Evolutionary conservation across 148 eudicot species (phyloP), one percentile per base, ranked within the genome.

Genomic region (Bassia scoparia): DNA sequence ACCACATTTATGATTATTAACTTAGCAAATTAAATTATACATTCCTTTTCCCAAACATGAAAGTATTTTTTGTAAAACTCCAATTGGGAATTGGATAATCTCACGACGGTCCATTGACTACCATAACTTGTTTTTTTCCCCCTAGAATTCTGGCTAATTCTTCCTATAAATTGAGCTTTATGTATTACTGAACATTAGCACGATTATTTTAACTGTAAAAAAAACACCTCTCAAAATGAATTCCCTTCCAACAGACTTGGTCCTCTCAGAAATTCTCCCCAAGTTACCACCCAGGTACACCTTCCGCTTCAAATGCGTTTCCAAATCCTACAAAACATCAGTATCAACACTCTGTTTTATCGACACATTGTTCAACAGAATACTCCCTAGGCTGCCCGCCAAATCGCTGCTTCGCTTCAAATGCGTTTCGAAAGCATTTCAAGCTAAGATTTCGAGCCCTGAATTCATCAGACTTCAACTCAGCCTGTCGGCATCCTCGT

Each of bases 381-480:
- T 49, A 49, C 69, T 37, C 18, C 49, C 69, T 5, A 65, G 30
- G 16, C 17, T 60, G 30, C 37, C 63, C 33, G 37, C 24, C 5
- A 68, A 68, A 11, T 50, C 71, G 17, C 59, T 68, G 7, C 52
- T 56, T 1, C 50, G 74, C 64, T 55, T 70, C 50, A 55, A 70
- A 38, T 70, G 52, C 34, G 53, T 70, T 3, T 55, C 16, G 34
- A 26, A 70, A 37, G 26, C 43, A 2, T 55, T 38, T 52, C 5
- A 38, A 56, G 41, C 65, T 15, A 62, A 23, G 15, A 58, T 70
- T n/a, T 68, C 72, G 3, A 30, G 26, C 41, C 24, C 33, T 13
- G 52, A 38, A 37, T 70, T 37, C 50, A 8, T 41, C 23, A 5
- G 38, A 2, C 33, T 16, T 38, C 74, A 58, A 7, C 35, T 70